Percentiles rank a stretch among this genome's conserved stretches.
Evolutionary conservation across 176 grass and related monocot species (phyloP).

Genomic region (Oryza longistaminata): DNA sequence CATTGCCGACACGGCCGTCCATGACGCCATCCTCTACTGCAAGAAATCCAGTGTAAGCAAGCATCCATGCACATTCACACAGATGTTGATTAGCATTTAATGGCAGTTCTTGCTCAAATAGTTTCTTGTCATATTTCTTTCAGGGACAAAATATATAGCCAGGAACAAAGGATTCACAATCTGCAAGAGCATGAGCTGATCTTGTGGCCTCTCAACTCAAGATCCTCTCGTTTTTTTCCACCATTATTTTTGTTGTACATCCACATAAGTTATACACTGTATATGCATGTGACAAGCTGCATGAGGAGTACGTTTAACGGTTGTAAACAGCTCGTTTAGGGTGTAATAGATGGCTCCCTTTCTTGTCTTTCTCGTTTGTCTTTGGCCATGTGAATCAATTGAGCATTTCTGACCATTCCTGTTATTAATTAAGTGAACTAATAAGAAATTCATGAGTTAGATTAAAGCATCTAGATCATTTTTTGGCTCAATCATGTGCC

Average conservation of each 20-base stretch:
- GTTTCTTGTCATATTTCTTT: background rate
- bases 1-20: slow-evolving; percentile 77
- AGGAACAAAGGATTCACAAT: background rate
- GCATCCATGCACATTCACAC: background rate
- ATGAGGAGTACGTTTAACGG: background rate
- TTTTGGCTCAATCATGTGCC: background rate
- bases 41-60: slow-evolving; percentile 71
- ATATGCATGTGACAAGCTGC: slow-evolving; percentile 26
- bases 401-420: background rate
- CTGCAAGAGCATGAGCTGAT: background rate
- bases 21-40: slow-evolving; percentile 96
- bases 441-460: background rate
- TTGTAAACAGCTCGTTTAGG: slow-evolving; percentile 11
- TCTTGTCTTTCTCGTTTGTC: background rate
- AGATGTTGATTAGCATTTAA: background rate
- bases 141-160: slow-evolving; percentile 57
- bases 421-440: background rate
- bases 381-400: background rate
- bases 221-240: background rate
- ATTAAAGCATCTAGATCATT: slow-evolving; percentile 14
- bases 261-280: background rate
- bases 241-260: background rate
- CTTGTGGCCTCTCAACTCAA: background rate
- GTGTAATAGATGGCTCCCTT: slow-evolving; percentile 14
- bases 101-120: background rate